phyloP scores from a whole-genome alignment of 2,329 filamentous ascomycete genomes.

The Epichloe scottii region DNA sequence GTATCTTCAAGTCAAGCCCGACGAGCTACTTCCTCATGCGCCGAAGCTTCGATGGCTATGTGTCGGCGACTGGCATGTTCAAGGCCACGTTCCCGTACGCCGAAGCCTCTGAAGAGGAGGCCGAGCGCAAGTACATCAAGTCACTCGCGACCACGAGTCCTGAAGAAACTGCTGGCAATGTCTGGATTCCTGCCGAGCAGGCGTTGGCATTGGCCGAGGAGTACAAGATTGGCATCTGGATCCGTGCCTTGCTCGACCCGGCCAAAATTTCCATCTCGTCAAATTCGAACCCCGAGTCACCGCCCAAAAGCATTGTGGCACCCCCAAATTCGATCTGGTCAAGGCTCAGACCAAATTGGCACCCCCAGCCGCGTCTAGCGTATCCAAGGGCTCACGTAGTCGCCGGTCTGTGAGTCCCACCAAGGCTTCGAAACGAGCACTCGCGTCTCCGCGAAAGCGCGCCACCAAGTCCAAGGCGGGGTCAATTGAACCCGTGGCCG shows the following conservation, averaged over 20 bases:
- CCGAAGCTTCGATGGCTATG: slow-evolving; percentile 70
- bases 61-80: slow-evolving; percentile 85
- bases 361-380: slow-evolving; percentile 35
- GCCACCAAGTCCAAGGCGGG: slow-evolving; percentile 31
- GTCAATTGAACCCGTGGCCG: slow-evolving; percentile 18
- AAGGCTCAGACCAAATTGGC: slow-evolving; percentile 29
- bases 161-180: slow-evolving; percentile 90
- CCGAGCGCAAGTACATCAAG: slow-evolving; percentile 76
- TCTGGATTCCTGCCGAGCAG: slow-evolving; percentile 81
- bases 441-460: slow-evolving; percentile 44
- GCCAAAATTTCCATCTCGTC: slow-evolving; percentile 54
- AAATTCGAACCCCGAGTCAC: slow-evolving; percentile 47
- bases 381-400: slow-evolving; percentile 33
- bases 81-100: slow-evolving; percentile 80
- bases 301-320: slow-evolving; percentile 63
- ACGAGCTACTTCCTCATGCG: slow-evolving; percentile 97
- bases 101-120: slow-evolving; percentile 56
- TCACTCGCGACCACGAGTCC: slow-evolving; percentile 65
- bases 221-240: slow-evolving; percentile 78
- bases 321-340: slow-evolving; percentile 67
- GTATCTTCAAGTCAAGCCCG: slow-evolving; percentile 81
- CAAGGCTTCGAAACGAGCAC: slow-evolving; percentile 33
- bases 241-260: slow-evolving; percentile 84
- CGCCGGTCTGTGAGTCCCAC: slow-evolving; percentile 47
- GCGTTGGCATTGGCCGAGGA: slow-evolving; percentile 76